Percentiles rank a stretch among this genome's conserved stretches.
Evolutionary conservation across 345 rosid genomes (phyloP).

Genomic region (Passiflora organensis): DNA sequence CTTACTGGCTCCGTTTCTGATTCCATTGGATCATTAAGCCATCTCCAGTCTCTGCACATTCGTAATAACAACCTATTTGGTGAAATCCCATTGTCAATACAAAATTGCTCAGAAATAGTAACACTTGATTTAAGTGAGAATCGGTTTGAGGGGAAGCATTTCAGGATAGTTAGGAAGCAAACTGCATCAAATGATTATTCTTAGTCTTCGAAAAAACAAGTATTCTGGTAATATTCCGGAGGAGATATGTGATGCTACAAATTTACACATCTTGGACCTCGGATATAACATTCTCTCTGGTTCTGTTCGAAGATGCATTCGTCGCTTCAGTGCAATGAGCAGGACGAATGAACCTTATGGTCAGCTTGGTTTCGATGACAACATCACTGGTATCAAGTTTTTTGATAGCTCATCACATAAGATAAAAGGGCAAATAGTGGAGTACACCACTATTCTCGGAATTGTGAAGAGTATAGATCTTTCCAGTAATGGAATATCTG

Average conservation of each 20-base stretch:
- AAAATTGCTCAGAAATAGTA: no score
- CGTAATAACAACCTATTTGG: neutral
- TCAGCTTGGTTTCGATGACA: neutral
- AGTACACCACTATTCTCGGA: neutral
- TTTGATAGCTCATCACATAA: neutral
- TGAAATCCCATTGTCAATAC: no score
- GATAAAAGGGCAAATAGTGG: neutral
- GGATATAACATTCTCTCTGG: no score
- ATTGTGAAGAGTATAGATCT: neutral
- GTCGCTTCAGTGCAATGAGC: conserved; percentile 1
- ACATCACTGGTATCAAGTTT: neutral
- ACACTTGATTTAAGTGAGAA: no score
- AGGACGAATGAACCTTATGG: neutral
- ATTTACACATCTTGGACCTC: no score
- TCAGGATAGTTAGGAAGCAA: no score
- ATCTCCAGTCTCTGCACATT: conserved; percentile 14
- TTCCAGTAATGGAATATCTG: neutral
- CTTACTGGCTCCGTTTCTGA: no score
- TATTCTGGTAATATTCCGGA: no score
- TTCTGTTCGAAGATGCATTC: conserved; percentile 9
- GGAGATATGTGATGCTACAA: no score
- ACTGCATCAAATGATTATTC: no score
- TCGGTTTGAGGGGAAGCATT: no score
- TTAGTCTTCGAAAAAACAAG: no score
- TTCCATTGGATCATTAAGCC: neutral